Evolutionary conservation across 495 filamentous ascomycete species (phyloP), one percentile per base, ranked within the genome.

Genomic region (Daldinia loculata): DNA sequence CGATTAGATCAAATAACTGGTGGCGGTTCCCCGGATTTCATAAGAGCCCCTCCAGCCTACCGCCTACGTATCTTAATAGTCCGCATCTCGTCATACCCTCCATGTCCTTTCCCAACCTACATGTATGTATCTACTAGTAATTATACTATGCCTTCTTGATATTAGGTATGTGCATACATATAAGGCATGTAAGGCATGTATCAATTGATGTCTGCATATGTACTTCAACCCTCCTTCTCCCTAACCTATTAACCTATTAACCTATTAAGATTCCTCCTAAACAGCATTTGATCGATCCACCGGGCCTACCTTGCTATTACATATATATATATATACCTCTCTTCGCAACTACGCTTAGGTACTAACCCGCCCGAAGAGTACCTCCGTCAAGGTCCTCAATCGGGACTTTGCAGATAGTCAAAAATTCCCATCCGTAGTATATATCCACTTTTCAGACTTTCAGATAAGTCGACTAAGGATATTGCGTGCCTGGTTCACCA

Each of bases 361-460:
- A 50, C 43, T 60, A 38, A 63, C 60, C 56, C 50, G 61, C 34
- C 52, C 52, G 53, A 61, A 56, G 50, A 56, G 50, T 62, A 65
- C 56, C 50, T 69, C 67, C 71, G 66, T 70, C 71, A 70, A 67
- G 71, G 67, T 67, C 63, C 71, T 70, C 71, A 66, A 55, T 60
- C 71, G 71, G 71, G 66, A 63, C 9, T 55, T 64, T 70, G 67
- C 67, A 74, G 71, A 61, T 60, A 15, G 14, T 56, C 15, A 34
- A 60, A 51, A 74, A 63, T 57, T 67, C 63, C 62, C 62, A 74
- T 70, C 58, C 57, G 52, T 61, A 56, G 27, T 64, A 63, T 67
- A 70, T 67, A 67, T 65, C 67, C 67, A 70, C 71, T 70, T 70
- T 74, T 74, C 63, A 70, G 63, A 74, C 62, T 71, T 74, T 63